Evolutionary conservation across 805 yeast genomes (phyloP), one percentile per base, ranked within the genome.

Genomic region (Candida namnaoensis): DNA sequence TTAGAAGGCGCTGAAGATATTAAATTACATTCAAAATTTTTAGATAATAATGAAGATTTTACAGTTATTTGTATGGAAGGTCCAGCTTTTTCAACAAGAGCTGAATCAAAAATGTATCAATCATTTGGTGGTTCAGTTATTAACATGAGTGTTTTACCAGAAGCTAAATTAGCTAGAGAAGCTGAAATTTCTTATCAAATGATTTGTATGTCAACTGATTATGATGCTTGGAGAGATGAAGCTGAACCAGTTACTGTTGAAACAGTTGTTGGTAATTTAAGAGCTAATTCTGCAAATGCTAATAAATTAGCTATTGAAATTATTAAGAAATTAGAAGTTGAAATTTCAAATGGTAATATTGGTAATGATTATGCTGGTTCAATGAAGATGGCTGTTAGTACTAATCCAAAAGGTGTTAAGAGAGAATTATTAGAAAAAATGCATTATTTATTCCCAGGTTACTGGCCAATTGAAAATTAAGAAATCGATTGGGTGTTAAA

Each of bases 221-320:
- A 93, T 65, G 99, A 93, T 60, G 95, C 99, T 24, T 93, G 99
- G 99, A 85, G 88, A 58, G 95, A 83, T 54, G 78, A 76, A 41
- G 98, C 82, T 58, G 97, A 91, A 57, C 91, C 98, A 3, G 99
- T 93, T 38, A 90, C 98, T 8, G 98, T 93, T n/a, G 97, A 90
- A 66, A 84, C 95, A 5, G 96, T 93, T 35, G 88, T 93, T 39
- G 88, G 95, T 42, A 86, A 93, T 61, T 73, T 91, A 58, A 76
- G 77, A 57, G 93, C 95, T 45, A 93, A 93, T 66, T 72, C 85
- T 40, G 82, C 77, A 33, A 91, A 91, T 57, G 98, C 99, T 9
- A 82, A 84, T 60, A 68, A 66, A 44, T 67, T 93, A 40, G 88
- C 95, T 32, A 80, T 77, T 36, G 73, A 71, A 37, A 67, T 91